Conservation (phyloP, 768 basidiomycete genomes). For the Amanita phalloides region DNA sequence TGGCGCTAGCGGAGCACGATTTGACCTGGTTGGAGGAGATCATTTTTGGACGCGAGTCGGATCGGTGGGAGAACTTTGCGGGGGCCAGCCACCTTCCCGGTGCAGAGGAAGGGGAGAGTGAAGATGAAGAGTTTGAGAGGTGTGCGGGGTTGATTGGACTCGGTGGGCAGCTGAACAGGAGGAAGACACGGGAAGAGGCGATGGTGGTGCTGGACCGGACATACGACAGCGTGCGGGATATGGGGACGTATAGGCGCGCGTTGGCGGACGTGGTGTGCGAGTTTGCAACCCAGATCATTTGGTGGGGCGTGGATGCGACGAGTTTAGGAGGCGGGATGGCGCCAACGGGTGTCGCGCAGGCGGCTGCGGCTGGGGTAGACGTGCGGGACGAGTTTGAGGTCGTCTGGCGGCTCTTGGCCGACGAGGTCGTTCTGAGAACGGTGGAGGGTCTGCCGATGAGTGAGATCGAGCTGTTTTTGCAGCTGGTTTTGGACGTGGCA, state of each 20-base stretch:
- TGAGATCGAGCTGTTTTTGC: neutral
- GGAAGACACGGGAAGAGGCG: slow-evolving; percentile 28
- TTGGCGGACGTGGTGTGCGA: slow-evolving; percentile 44
- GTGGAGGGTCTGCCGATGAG: slow-evolving; percentile 23
- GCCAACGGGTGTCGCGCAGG: slow-evolving; percentile 14
- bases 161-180: neutral
- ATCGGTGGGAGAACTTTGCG: neutral
- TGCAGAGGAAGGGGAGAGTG: neutral
- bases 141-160: slow-evolving; percentile 1
- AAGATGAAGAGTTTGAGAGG: neutral
- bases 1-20: neutral
- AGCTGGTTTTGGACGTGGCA: neutral
- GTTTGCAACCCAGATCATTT: slow-evolving; percentile 21
- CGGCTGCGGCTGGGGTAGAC: slow-evolving; percentile 14
- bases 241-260: slow-evolving; percentile 49
- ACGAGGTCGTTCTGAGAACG: slow-evolving; percentile 52
- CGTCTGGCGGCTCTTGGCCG: slow-evolving; percentile 54
- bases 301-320: slow-evolving; percentile 1
- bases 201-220: slow-evolving; percentile 47
- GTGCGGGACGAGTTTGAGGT: slow-evolving; percentile 27
- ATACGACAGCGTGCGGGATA: slow-evolving; percentile 60
- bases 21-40: neutral
- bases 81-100: too few relatives aligned
- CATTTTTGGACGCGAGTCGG: neutral
- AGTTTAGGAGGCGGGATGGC: neutral